Conservation (phyloP, 2,329 filamentous ascomycete genomes). For the Cladophialophora carrionii region DNA sequence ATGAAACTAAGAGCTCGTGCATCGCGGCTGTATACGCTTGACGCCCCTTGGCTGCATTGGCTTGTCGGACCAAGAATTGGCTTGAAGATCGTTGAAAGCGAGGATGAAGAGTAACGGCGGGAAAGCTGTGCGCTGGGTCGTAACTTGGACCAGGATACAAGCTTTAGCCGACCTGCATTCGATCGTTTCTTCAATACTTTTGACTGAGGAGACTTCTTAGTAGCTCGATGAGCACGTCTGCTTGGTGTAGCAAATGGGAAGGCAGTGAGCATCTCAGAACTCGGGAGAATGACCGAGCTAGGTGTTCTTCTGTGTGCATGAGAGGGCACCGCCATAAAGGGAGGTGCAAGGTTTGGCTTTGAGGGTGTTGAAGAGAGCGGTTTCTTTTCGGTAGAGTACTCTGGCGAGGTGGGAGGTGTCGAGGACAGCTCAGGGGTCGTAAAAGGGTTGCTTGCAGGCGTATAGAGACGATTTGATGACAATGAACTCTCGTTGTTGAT, state of each 20-base stretch:
- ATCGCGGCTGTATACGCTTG: slow-evolving; percentile 36
- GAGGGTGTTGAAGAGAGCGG: slow-evolving; percentile 21
- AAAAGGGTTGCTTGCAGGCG: slow-evolving; percentile 27
- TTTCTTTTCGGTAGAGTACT: slow-evolving; percentile 7
- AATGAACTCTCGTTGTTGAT: slow-evolving; percentile 12
- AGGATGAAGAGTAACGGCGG: slow-evolving; percentile 25
- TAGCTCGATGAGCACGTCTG: not conserved
- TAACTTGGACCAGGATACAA: slow-evolving; percentile 16
- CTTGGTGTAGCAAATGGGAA: not conserved
- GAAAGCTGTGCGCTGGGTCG: not conserved
- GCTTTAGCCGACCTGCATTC: slow-evolving; percentile 12
- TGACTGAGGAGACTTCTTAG: slow-evolving; percentile 7
- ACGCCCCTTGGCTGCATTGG: slow-evolving; percentile 20
- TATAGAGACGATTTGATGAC: slow-evolving; percentile 19
- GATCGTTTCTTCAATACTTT: slow-evolving; percentile 14
- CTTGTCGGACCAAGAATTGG: slow-evolving; percentile 21
- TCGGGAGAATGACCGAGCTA: slow-evolving; percentile 24
- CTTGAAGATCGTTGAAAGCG: slow-evolving; percentile 28
- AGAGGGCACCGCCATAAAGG: not conserved
- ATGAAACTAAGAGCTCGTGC: slow-evolving; percentile 28
- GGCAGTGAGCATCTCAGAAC: slow-evolving; percentile 6
- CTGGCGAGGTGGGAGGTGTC: slow-evolving; percentile 29
- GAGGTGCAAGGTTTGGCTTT: not conserved
- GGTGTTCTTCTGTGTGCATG: slow-evolving; percentile 21
- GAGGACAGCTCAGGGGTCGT: slow-evolving; percentile 24